phyloP scores from a whole-genome alignment of 2,329 filamentous ascomycete genomes.

The Ustulina deusta region DNA sequence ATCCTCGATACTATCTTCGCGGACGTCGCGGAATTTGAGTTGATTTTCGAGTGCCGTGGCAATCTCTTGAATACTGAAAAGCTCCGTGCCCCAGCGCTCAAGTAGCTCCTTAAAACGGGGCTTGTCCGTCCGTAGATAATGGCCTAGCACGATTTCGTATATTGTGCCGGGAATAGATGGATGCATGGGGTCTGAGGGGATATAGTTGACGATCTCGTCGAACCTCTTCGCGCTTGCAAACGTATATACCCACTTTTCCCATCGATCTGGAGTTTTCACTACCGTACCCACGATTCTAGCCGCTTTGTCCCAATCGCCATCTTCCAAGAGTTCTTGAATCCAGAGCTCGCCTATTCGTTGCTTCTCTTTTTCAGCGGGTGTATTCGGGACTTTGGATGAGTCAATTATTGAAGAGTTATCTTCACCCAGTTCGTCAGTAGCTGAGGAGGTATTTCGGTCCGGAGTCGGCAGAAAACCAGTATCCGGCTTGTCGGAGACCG shows the following conservation, averaged over 20 bases:
- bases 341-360: conserved; percentile 91
- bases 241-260: conserved; percentile 96
- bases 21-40: conserved; percentile 79
- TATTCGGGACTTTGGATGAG: conserved; percentile 69
- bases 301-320: conserved; percentile 80
- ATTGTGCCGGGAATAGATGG: conserved; percentile 84
- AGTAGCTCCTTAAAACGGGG: conserved; percentile 81
- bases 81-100: conserved; percentile 83
- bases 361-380: conserved; percentile 86
- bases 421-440: conserved; percentile 76
- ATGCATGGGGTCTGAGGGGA: conserved; percentile 80
- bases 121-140: conserved; percentile 86
- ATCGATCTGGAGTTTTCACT: conserved; percentile 79
- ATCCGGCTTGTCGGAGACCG: conserved; percentile 55
- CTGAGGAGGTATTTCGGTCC: conserved; percentile 55
- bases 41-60: conserved; percentile 85
- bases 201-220: conserved; percentile 87
- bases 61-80: conserved; percentile 84
- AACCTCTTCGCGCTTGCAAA: conserved; percentile 89
- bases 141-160: conserved; percentile 88
- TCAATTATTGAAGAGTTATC: conserved; percentile 74
- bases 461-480: conserved; percentile 58
- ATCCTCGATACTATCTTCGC: conserved; percentile 80
- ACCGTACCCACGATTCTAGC: conserved; percentile 86
- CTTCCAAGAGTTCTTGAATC: conserved; percentile 85